Evolutionary conservation across 495 filamentous ascomycete species (phyloP).

Genomic region (Pseudomonodictys pantanalensis): DNA sequence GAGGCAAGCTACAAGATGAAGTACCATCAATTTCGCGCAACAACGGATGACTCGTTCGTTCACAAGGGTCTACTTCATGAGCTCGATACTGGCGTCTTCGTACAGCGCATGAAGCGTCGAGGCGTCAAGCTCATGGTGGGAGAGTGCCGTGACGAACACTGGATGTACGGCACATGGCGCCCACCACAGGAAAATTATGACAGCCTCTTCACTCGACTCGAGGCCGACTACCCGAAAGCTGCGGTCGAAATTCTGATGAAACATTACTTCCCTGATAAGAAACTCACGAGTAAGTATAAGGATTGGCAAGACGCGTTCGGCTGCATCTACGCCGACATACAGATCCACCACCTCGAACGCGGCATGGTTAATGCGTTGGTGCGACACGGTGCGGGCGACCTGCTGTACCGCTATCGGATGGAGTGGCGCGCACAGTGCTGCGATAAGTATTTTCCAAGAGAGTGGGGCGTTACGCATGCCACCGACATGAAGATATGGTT

Average conservation of each 20-base stretch:
- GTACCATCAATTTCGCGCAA: slow-evolving; percentile 55
- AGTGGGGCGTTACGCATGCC: slow-evolving; percentile 58
- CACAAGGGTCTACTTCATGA: slow-evolving; percentile 44
- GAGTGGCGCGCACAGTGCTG: slow-evolving; percentile 51
- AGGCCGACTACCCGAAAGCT: slow-evolving; percentile 52
- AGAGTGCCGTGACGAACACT: slow-evolving; percentile 55
- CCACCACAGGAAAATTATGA: slow-evolving; percentile 39
- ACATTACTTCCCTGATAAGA: slow-evolving; percentile 46
- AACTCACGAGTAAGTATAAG: slow-evolving; percentile 40
- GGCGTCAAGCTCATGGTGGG: slow-evolving; percentile 53
- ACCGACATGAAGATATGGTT: slow-evolving; percentile 59
- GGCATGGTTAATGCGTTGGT: slow-evolving; percentile 36
- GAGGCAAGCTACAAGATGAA: slow-evolving; percentile 42
- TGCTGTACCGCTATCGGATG: slow-evolving; percentile 51
- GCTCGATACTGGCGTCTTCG: slow-evolving; percentile 52
- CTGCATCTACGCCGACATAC: slow-evolving; percentile 56
- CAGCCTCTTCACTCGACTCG: slow-evolving; percentile 46
- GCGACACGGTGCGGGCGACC: slow-evolving; percentile 32
- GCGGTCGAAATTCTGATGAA: slow-evolving; percentile 46
- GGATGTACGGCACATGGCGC: slow-evolving; percentile 49
- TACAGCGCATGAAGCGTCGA: slow-evolving; percentile 41
- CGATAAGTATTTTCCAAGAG: slow-evolving; percentile 42
- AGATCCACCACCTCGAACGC: slow-evolving; percentile 46
- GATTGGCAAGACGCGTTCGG: slow-evolving; percentile 55
- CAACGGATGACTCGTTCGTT: slow-evolving; percentile 53